Base-by-base conservation (phyloP, 176 grass and related monocot species). In the Hordeum vulgare region DNA sequence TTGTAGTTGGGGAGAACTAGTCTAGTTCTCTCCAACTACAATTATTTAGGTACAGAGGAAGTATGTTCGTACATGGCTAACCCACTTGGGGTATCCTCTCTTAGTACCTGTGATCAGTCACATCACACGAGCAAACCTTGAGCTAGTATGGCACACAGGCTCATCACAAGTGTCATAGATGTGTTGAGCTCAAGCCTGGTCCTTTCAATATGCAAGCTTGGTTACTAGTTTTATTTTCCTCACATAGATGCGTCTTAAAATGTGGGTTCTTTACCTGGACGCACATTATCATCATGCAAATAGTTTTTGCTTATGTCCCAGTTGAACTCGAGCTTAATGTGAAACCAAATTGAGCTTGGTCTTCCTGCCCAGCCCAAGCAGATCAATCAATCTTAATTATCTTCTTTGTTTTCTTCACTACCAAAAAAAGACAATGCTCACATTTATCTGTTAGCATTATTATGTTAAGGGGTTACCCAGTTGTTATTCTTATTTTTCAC, bases 381-480 rank as follows among this genome's bases (percentile, higher is more conserved):
- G 20, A 33, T 18, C 51, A 62, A 40, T 61, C 53, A 51, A 66
- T 17, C 81, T 84, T 23, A 45, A 25, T 6, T 35, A 7, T 72
- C 75, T 82, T 27, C 49, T 59, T 76, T 86, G 39, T 65, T 79
- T 80, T 14, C 18, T 64, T 47, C 1, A 80, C 61, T 35, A 31
- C 25, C 8, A 29, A 49, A 21, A 42, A 47, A 27, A 74, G 8
- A 31, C 2, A 20, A 31, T 74, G 26, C 25, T 80, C 27, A 34
- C 6, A 23, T 28, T 49, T 54, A 54, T 54, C 51, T 54, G 6
- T 54, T n/a, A 49, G 29, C 29, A 31, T 31, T 74, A 47, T 42
- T 83, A 63, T 63, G 63, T 45, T 69, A 34, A 35, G 17, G 7
- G 21, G 21, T 84, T 80, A n/a, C 9, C 62, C 80, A 76, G 63